Percentiles rank a stretch among this genome's conserved stretches.
These are phyloP conservation scores for Ophiostoma angusticollis DNA, from an alignment of 2,329 filamentous ascomycete species.

Conservation along the genomic window DNA sequence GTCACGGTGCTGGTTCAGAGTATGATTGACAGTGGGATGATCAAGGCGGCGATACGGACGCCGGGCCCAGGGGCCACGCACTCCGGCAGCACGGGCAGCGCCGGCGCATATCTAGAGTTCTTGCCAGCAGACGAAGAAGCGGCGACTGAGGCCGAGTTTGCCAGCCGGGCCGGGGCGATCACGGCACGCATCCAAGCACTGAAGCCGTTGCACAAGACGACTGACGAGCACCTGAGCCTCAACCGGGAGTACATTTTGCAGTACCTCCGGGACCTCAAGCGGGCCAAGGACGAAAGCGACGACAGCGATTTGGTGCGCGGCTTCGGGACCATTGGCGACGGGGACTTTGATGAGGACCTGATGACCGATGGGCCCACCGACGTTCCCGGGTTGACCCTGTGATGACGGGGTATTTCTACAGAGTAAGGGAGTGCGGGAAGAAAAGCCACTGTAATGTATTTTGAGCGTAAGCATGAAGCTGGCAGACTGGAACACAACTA, in stretches of 20 bases:
- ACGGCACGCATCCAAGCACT: conserved; percentile 31
- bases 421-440: too few species aligned
- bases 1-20: conserved; percentile 33
- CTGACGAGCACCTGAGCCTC: conserved; percentile 40
- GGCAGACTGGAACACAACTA: too few species aligned
- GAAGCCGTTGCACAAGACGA: conserved; percentile 34
- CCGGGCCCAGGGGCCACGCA: background rate
- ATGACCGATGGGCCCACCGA: conserved; percentile 7
- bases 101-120: conserved; percentile 38
- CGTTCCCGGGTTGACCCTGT: too few species aligned
- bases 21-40: conserved; percentile 43
- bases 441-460: too few species aligned
- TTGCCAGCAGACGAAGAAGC: conserved; percentile 26
- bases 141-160: conserved; percentile 39
- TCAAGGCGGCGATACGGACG: conserved; percentile 39
- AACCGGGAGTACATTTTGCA: conserved; percentile 43
- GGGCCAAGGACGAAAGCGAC: conserved; percentile 28
- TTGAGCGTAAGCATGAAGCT: too few species aligned
- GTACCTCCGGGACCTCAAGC: conserved; percentile 32
- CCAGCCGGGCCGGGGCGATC: conserved; percentile 31
- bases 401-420: too few species aligned
- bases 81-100: background rate
- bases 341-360: conserved; percentile 4
- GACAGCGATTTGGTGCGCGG: background rate
- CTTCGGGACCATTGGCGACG: background rate